phyloP scores from a whole-genome alignment of 345 rosid species.

The Eutrema heterophyllum region DNA sequence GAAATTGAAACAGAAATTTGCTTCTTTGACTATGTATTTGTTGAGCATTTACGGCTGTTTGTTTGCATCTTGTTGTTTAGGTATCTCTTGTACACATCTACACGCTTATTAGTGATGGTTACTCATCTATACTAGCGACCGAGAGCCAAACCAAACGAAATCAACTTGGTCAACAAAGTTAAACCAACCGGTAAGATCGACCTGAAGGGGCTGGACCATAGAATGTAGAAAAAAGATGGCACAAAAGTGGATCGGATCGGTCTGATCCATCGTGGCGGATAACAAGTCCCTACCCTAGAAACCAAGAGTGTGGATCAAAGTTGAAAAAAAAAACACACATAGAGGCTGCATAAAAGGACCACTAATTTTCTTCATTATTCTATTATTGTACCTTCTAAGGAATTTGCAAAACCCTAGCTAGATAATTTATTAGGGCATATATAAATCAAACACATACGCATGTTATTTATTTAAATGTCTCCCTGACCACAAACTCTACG shows the following conservation, averaged over 20 bases:
- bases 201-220: slow-evolving; percentile 29
- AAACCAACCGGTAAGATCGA: slow-evolving; percentile 28
- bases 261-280: slow-evolving; percentile 7
- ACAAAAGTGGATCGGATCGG: slow-evolving; percentile 16
- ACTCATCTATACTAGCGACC: slow-evolving; percentile 3
- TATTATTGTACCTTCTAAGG: slow-evolving; percentile 18
- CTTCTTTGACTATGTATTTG: background rate
- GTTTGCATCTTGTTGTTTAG: slow-evolving; percentile 30
- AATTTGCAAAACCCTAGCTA: slow-evolving; percentile 25
- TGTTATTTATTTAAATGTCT: background rate
- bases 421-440: slow-evolving; percentile 6
- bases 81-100: slow-evolving; percentile 20
- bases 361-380: slow-evolving; percentile 18
- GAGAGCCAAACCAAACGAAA: slow-evolving; percentile 9
- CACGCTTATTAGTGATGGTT: slow-evolving; percentile 25
- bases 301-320: slow-evolving; percentile 34
- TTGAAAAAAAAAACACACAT: slow-evolving; percentile 16
- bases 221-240: slow-evolving; percentile 32
- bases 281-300: slow-evolving; percentile 35
- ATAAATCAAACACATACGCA: background rate
- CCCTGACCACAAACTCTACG: background rate
- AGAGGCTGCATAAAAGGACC: slow-evolving; percentile 26
- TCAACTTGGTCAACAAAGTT: slow-evolving; percentile 16
- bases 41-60: slow-evolving; percentile 27
- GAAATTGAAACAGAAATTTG: slow-evolving; percentile 11